Percentiles rank a stretch among this genome's conserved stretches.
phyloP scores from a whole-genome alignment of 2,329 filamentous ascomycete species.

The Xylaria sp. region DNA sequence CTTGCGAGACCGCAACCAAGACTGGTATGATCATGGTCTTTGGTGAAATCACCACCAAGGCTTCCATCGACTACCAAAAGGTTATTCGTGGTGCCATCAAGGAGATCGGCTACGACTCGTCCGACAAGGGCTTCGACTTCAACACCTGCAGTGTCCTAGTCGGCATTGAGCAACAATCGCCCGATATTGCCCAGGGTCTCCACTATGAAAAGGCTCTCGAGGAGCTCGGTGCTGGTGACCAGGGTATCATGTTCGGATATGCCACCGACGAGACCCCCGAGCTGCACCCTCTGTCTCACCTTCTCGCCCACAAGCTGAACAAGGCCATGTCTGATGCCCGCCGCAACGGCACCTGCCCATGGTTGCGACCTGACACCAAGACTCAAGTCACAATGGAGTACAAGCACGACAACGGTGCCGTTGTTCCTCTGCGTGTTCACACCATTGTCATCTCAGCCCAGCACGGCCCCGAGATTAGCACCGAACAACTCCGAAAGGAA shows the following conservation, averaged over 20 bases:
- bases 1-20: conserved; percentile 99
- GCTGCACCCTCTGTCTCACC: conserved; percentile 91
- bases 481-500: conserved; percentile 91
- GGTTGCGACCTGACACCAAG: conserved; percentile 99
- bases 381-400: conserved; percentile 99
- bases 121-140: conserved; percentile 99
- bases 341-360: conserved; percentile 85
- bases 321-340: conserved; percentile 91
- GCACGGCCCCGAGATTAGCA: conserved; percentile 88
- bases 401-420: conserved; percentile 93
- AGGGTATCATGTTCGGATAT: conserved; percentile 99
- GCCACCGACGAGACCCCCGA: conserved; percentile 99
- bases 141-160: conserved; percentile 99
- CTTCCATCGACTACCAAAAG: conserved; percentile 96
- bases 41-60: conserved; percentile 98
- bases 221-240: conserved; percentile 97
- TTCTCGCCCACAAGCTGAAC: conserved; percentile 97
- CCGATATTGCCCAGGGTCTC: conserved; percentile 98
- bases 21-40: conserved; percentile 99
- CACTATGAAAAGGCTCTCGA: conserved; percentile 98
- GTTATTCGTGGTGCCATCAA: conserved; percentile 94
- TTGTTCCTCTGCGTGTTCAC: conserved; percentile 91
- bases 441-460: conserved; percentile 97
- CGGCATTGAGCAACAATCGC: conserved; percentile 98
- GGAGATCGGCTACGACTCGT: conserved; percentile 98